These are phyloP conservation scores for Verticillium longisporum DNA, from an alignment of 2,329 filamentous ascomycete species.

Conservation along the genomic window DNA sequence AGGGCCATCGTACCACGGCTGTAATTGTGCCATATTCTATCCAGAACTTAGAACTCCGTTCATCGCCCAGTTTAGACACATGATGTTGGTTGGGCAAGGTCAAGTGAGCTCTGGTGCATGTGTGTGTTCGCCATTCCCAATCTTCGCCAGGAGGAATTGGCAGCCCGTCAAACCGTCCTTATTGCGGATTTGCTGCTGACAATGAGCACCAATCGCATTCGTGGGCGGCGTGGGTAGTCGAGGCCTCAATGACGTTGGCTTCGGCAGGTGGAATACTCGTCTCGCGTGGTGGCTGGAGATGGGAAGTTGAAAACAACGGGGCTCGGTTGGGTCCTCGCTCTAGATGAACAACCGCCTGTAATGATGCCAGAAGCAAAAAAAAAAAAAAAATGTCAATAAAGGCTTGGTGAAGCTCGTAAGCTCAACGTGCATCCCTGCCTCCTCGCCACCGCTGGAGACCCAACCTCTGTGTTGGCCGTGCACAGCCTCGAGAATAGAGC, in stretches of 20 bases:
- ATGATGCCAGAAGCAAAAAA: not conserved
- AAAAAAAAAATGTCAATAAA: not conserved
- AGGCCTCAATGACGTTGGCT: not conserved
- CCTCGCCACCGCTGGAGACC: not conserved
- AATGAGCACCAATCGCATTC: not conserved
- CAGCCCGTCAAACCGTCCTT: slow-evolving; percentile 12
- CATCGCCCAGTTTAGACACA: too few relatives aligned
- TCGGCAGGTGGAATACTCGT: not conserved
- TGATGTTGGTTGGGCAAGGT: not conserved
- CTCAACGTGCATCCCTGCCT: not conserved
- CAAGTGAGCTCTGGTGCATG: slow-evolving; percentile 23
- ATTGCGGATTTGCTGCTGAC: not conserved
- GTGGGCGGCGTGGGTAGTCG: not conserved
- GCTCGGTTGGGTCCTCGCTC: not conserved
- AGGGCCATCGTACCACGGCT: not conserved
- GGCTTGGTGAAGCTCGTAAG: not conserved
- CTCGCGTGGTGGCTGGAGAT: not conserved
- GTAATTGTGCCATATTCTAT: not conserved
- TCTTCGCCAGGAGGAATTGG: slow-evolving; percentile 3
- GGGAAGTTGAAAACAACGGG: not conserved
- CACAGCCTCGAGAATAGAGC: slow-evolving; percentile 1
- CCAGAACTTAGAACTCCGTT: not conserved
- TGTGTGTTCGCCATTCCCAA: slow-evolving; percentile 14
- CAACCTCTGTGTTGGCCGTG: slow-evolving; percentile 7
- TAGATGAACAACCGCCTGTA: not conserved